A percentile compares a stretch with the other conserved stretches of the same genome.
These are phyloP conservation scores for Torulaspora delbrueckii DNA, from an alignment of 805 yeast genomes.

Conservation along the genomic window DNA sequence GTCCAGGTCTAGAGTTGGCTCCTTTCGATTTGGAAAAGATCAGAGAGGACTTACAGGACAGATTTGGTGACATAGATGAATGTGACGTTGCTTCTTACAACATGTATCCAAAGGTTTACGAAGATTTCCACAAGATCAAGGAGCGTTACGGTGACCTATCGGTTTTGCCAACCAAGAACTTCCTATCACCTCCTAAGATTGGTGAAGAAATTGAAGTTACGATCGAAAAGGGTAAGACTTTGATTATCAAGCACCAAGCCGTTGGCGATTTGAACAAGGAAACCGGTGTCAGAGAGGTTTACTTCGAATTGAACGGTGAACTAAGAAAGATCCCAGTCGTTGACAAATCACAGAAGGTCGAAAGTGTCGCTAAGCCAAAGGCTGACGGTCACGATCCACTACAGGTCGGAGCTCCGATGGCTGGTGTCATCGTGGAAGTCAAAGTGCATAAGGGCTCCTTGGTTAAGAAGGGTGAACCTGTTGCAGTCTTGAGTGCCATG, in stretches of 20 bases:
- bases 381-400: constrained; percentile 83
- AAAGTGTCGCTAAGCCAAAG: constrained; percentile 80
- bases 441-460: constrained; percentile 82
- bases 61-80: constrained; percentile 79
- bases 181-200: constrained; percentile 79
- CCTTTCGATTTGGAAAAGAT: constrained; percentile 77
- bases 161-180: constrained; percentile 87
- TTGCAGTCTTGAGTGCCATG: constrained; percentile 95
- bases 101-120: constrained; percentile 98
- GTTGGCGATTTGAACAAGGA: constrained; percentile 80
- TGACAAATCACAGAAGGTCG: constrained; percentile 82
- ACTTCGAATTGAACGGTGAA: constrained; percentile 98
- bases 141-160: constrained; percentile 89
- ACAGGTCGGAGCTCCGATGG: constrained; percentile 98
- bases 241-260: constrained; percentile 87
- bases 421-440: constrained; percentile 95
- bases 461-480: constrained; percentile 94
- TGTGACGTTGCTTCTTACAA: constrained; percentile 90
- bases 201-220: constrained; percentile 86
- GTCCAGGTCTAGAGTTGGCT: constrained; percentile 88
- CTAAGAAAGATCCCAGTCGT: constrained; percentile 90
- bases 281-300: constrained; percentile 92
- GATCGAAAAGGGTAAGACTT: constrained; percentile 90
- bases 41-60: constrained; percentile 64
- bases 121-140: constrained; percentile 67